Percentiles rank a stretch among this genome's conserved stretches.
These are phyloP conservation scores for Fomes fomentarius DNA, from an alignment of 1,284 basidiomycete species.

Conservation along the genomic window DNA sequence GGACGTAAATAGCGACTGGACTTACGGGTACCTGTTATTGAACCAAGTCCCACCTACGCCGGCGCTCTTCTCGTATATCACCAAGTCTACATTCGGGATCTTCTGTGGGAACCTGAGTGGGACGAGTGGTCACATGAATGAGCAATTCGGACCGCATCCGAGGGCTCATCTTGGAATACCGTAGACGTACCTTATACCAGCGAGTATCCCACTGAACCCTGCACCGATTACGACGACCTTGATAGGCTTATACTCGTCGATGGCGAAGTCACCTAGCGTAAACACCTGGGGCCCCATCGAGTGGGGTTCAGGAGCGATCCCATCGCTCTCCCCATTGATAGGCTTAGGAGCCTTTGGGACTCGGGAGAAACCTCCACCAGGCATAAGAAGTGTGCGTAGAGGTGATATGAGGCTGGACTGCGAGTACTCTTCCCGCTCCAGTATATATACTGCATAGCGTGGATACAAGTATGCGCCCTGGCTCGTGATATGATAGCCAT, in stretches of 20 bases:
- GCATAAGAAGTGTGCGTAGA: background rate
- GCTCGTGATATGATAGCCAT: no score
- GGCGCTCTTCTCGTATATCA: conserved; percentile 62
- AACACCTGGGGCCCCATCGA: no score
- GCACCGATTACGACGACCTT: conserved; percentile 57
- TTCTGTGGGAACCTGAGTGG: conserved; percentile 51
- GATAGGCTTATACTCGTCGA: conserved; percentile 53
- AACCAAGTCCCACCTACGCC: conserved; percentile 66
- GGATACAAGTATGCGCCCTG: no score
- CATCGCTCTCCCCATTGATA: no score
- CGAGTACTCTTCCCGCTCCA: background rate
- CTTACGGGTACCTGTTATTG: conserved; percentile 40
- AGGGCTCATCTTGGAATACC: background rate
- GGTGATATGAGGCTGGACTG: background rate
- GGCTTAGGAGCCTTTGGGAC: background rate
- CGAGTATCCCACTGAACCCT: conserved; percentile 58
- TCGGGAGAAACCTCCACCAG: background rate
- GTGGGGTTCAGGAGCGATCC: no score
- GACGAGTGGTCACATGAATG: no score
- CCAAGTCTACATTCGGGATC: conserved; percentile 55
- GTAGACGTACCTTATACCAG: conserved; percentile 50
- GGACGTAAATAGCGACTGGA: conserved; percentile 4
- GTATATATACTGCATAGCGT: background rate
- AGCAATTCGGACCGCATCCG: no score
- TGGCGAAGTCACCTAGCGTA: conserved; percentile 35